phyloP scores from a whole-genome alignment of 768 basidiomycete genomes.

The Austroboletus eburneus region DNA sequence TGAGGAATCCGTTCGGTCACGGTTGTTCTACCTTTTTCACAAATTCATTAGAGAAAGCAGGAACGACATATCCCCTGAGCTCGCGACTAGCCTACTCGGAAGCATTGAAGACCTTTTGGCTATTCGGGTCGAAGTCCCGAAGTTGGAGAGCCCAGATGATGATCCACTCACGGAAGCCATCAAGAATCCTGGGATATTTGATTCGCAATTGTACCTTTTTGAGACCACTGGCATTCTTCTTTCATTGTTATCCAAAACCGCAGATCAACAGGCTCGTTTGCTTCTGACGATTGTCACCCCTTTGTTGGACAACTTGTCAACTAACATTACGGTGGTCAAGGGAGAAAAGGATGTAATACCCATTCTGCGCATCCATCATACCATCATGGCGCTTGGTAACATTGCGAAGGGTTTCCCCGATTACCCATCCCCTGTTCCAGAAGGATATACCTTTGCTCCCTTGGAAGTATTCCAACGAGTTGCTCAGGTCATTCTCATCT shows the following conservation, averaged over 20 bases:
- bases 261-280: constrained; percentile 64
- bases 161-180: constrained; percentile 80
- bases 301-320: constrained; percentile 68
- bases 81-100: constrained; percentile 68
- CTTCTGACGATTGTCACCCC: constrained; percentile 80
- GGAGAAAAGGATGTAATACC: constrained; percentile 64
- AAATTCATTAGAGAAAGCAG: constrained; percentile 84
- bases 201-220: constrained; percentile 91
- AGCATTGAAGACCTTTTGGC: constrained; percentile 72
- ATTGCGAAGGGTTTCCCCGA: constrained; percentile 97
- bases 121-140: constrained; percentile 73
- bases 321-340: constrained; percentile 50
- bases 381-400: constrained; percentile 91
- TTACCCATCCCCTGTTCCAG: constrained; percentile 65
- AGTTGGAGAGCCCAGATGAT: constrained; percentile 66
- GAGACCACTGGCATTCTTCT: constrained; percentile 86
- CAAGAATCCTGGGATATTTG: constrained; percentile 66
- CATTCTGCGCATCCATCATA: constrained; percentile 87
- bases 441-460: constrained; percentile 65
- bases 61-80: constrained; percentile 68
- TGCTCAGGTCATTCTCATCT: constrained; percentile 83
- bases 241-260: constrained; percentile 63
- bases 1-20: constrained; percentile 61
- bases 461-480: constrained; percentile 79
- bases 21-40: constrained; percentile 90